Conservation (phyloP, 306 rosid species). For the Cucurbita maxima region DNA sequence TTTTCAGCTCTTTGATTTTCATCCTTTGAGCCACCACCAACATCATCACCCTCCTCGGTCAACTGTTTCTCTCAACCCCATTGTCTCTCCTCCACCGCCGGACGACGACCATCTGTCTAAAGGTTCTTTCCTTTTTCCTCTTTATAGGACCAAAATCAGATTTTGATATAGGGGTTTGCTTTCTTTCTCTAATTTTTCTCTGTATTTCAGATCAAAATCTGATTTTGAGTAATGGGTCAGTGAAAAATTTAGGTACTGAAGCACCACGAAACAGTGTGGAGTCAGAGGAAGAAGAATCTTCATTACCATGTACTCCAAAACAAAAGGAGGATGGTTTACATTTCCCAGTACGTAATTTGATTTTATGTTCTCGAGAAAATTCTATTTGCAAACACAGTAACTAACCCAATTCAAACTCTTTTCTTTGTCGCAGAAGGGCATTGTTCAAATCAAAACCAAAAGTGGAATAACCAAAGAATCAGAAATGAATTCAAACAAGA, state of each 20-base stretch:
- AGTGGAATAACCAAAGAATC: background rate
- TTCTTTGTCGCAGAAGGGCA: slow-evolving; percentile 31
- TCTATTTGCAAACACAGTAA: too few species aligned
- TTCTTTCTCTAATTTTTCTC: too few species aligned
- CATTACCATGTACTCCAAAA: slow-evolving; percentile 24
- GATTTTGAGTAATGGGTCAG: slow-evolving; percentile 1
- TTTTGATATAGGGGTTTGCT: background rate
- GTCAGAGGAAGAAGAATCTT: slow-evolving; percentile 25
- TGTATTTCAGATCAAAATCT: background rate
- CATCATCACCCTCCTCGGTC: slow-evolving; percentile 16
- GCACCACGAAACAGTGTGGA: slow-evolving; percentile 83
- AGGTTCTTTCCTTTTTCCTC: background rate
- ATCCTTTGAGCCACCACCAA: slow-evolving; percentile 36
- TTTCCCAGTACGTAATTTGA: slow-evolving; percentile 43
- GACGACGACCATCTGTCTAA: background rate
- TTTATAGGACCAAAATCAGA: background rate
- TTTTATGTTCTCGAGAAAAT: background rate
- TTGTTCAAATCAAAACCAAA: slow-evolving; percentile 46
- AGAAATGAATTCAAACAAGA: too few species aligned
- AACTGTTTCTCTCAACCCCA: slow-evolving; percentile 10
- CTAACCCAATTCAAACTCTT: too few species aligned
- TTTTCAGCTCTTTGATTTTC: slow-evolving; percentile 76
- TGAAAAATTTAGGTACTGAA: slow-evolving; percentile 38
- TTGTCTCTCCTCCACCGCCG: background rate
- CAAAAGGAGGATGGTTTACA: slow-evolving; percentile 27